Evolutionary conservation across 2,329 filamentous ascomycete genomes (phyloP).

Genomic region (Penicillium rolfsii): DNA sequence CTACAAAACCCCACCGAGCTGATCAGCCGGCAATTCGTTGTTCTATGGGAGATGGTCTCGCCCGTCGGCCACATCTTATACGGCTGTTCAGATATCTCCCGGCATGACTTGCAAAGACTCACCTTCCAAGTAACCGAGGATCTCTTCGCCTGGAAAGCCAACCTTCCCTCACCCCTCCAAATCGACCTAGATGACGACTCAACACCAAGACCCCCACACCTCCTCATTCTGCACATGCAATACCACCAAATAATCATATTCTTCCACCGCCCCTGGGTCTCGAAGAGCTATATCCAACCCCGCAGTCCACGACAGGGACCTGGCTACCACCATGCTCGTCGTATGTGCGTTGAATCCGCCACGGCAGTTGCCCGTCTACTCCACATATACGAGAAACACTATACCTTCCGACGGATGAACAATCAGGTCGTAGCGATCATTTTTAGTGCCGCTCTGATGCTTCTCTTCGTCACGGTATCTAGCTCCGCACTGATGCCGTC

Average conservation of each 20-base stretch:
- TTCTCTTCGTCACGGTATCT: slow-evolving; percentile 44
- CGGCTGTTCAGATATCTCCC: slow-evolving; percentile 43
- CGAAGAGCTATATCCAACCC: slow-evolving; percentile 48
- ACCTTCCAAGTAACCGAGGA: slow-evolving; percentile 42
- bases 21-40: slow-evolving; percentile 44
- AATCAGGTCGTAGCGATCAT: slow-evolving; percentile 51
- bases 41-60: slow-evolving; percentile 50
- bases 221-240: slow-evolving; percentile 50
- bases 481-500: slow-evolving; percentile 32
- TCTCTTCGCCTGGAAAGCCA: slow-evolving; percentile 48
- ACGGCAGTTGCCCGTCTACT: slow-evolving; percentile 47
- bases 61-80: slow-evolving; percentile 49
- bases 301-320: slow-evolving; percentile 47
- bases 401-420: slow-evolving; percentile 50
- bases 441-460: slow-evolving; percentile 49
- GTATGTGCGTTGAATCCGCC: slow-evolving; percentile 49
- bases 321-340: slow-evolving; percentile 49
- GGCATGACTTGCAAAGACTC: slow-evolving; percentile 43
- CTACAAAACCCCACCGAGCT: slow-evolving; percentile 39
- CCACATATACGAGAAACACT: slow-evolving; percentile 46
- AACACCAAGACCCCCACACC: slow-evolving; percentile 42
- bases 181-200: slow-evolving; percentile 41
- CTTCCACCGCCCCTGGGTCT: slow-evolving; percentile 50
- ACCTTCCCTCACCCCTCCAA: slow-evolving; percentile 42
- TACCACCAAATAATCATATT: slow-evolving; percentile 51